Percentiles rank a stretch among this genome's conserved stretches.
phyloP scores from a whole-genome alignment of 2,329 filamentous ascomycete genomes.

The Cercospora janseana region DNA sequence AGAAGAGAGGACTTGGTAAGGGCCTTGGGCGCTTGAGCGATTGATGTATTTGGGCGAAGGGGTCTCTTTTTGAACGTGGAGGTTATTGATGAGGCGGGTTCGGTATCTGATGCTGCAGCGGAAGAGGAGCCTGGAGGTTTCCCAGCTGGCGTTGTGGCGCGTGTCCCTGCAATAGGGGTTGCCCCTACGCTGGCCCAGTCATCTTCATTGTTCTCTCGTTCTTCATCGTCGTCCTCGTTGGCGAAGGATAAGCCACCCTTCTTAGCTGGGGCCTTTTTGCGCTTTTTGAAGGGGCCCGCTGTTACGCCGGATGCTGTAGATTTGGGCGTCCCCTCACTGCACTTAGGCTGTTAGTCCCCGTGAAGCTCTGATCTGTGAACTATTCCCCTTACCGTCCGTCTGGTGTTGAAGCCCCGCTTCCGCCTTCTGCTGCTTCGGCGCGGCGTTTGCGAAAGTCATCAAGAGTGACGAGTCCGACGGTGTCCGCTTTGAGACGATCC shows the following conservation, averaged over 20 bases:
- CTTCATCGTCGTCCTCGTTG: constrained; percentile 64
- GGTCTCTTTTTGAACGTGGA: constrained; percentile 40
- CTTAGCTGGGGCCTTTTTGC: constrained; percentile 47
- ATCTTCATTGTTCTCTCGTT: constrained; percentile 26
- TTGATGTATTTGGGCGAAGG: constrained; percentile 62
- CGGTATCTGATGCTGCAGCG: constrained; percentile 15
- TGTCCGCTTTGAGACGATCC: constrained; percentile 78
- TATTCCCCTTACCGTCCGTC: constrained; percentile 57
- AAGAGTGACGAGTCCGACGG: constrained; percentile 85
- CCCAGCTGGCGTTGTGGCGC: constrained; percentile 4
- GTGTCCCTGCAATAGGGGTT: not conserved
- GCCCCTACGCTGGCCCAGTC: constrained; percentile 9
- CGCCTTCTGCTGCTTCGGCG: constrained; percentile 70
- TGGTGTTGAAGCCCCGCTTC: constrained; percentile 58
- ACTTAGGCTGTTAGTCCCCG: constrained; percentile 55
- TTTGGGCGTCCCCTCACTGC: constrained; percentile 54
- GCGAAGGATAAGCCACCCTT: constrained; percentile 68
- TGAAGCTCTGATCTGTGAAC: not conserved
- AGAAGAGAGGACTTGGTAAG: constrained; percentile 74
- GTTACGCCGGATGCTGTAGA: constrained; percentile 30
- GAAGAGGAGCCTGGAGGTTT: constrained; percentile 21
- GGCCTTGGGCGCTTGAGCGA: constrained; percentile 67
- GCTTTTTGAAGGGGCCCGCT: constrained; percentile 53
- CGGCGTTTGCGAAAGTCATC: constrained; percentile 95
- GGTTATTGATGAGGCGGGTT: too few species aligned